A percentile compares a stretch with the other conserved stretches of the same genome.
Conservation (phyloP, 75 land plant species). For the Isoetes taiwanensis region DNA sequence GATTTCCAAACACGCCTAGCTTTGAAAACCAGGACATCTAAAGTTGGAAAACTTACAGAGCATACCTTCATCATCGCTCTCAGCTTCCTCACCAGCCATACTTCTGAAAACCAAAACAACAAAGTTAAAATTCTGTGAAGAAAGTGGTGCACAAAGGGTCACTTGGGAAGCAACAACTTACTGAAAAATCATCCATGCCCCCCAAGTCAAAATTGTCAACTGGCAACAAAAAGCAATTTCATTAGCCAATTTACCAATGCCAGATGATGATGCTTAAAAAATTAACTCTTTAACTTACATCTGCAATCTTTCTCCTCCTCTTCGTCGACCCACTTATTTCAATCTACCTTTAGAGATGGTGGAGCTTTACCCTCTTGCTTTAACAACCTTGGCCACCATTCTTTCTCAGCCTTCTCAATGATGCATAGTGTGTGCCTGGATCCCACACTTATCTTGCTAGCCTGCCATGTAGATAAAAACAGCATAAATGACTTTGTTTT, state of each 20-base stretch:
- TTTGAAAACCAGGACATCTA: too few species aligned
- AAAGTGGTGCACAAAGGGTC: background rate
- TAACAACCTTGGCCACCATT: conserved; percentile 81
- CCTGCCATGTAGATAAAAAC: conserved; percentile 22
- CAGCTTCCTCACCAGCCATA: too few species aligned
- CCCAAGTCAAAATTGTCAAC: conserved; percentile 47
- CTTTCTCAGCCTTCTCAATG: conserved; percentile 64
- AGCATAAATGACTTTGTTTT: background rate
- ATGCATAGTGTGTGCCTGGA: conserved; percentile 55
- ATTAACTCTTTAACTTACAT: conserved; percentile 11
- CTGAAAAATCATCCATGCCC: conserved; percentile 71
- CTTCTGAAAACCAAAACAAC: too few species aligned
- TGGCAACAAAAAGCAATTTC: too few species aligned
- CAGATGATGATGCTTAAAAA: too few species aligned
- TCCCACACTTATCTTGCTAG: conserved; percentile 75
- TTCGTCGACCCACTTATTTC: conserved; percentile 97
- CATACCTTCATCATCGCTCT: conserved; percentile 39
- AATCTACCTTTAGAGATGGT: conserved; percentile 67
- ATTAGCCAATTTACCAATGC: too few species aligned
- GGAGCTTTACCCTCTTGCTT: conserved; percentile 62
- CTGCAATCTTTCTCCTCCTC: conserved; percentile 63
- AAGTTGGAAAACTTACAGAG: conserved; percentile 11
- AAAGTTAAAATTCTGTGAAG: too few species aligned
- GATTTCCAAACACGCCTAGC: too few species aligned
- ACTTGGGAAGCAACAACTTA: conserved; percentile 15